Evolutionary conservation across 495 filamentous ascomycete genomes (phyloP).

Genomic region (Ascobolus immersus): DNA sequence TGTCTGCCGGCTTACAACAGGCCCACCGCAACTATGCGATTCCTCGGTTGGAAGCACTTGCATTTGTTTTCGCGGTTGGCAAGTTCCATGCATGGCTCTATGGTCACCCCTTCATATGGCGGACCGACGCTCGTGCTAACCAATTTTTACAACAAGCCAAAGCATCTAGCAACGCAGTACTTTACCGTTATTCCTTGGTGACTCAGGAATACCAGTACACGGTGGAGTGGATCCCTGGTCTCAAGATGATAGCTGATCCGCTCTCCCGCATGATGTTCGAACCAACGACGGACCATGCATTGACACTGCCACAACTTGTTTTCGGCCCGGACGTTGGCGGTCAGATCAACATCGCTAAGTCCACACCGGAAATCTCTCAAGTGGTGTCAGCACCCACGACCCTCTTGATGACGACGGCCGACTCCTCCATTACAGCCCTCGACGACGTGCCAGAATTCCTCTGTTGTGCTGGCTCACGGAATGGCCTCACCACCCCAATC

Average conservation of each 20-base stretch:
- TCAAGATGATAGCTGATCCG: not conserved
- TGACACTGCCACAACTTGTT: not conserved
- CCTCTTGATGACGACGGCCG: too few species aligned
- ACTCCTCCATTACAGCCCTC: too few species aligned
- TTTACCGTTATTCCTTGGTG: not conserved
- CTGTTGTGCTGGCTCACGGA: too few species aligned
- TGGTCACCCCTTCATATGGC: not conserved
- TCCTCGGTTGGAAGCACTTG: not conserved
- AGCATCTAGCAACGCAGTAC: slow-evolving; percentile 1
- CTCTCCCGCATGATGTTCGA: not conserved
- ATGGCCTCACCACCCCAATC: too few species aligned
- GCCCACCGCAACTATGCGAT: not conserved
- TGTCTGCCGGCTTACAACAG: not conserved
- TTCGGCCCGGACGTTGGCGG: not conserved
- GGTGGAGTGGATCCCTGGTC: not conserved
- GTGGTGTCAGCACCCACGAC: too few species aligned
- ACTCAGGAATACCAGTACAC: not conserved
- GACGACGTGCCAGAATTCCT: too few species aligned
- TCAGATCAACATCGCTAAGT: too few species aligned
- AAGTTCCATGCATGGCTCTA: slow-evolving; percentile 1
- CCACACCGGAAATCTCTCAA: too few species aligned
- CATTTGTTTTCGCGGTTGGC: not conserved
- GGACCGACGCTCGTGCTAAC: not conserved
- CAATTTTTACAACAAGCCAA: not conserved
- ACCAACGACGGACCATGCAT: not conserved